phyloP scores from a whole-genome alignment of 495 filamentous ascomycete genomes.

The Corynascus novoguineensis region DNA sequence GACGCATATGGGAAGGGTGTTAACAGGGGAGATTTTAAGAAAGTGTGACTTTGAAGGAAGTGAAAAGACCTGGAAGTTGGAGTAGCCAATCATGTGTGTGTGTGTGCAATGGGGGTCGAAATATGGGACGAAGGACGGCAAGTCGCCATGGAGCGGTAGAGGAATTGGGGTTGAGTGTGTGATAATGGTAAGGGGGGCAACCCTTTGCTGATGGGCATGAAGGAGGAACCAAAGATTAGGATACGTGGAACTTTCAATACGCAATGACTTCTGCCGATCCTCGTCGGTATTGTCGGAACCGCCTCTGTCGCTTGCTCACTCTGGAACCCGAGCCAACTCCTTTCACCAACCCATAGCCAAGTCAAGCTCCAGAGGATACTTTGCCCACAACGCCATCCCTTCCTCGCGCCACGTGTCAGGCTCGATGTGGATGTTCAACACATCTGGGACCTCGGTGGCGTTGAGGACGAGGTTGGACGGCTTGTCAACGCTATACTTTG shows the following conservation, averaged over 20 bases:
- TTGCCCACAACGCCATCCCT: not conserved
- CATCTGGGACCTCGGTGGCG: not conserved
- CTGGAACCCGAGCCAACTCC: not conserved
- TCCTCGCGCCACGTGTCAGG: not conserved
- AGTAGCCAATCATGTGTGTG: too few relatives aligned
- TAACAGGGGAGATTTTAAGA: constrained; percentile 37
- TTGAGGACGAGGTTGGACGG: not conserved
- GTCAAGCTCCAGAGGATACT: not conserved
- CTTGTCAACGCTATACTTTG: not conserved
- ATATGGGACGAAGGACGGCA: too few relatives aligned
- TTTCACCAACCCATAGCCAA: not conserved
- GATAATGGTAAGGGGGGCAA: too few relatives aligned
- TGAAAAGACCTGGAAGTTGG: not conserved
- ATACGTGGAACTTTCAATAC: too few relatives aligned
- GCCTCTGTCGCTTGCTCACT: too few relatives aligned
- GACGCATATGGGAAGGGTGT: constrained; percentile 52
- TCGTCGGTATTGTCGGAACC: too few relatives aligned
- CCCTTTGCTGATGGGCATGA: too few relatives aligned
- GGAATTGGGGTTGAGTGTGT: too few relatives aligned
- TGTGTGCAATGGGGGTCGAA: too few relatives aligned
- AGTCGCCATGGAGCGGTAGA: too few relatives aligned
- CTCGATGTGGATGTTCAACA: not conserved
- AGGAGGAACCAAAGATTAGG: too few relatives aligned
- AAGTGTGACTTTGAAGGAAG: constrained; percentile 22
- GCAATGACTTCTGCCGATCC: too few relatives aligned